These are phyloP conservation scores for Naematelia aurantialba DNA, from an alignment of 768 basidiomycete species.

Conservation along the genomic window DNA sequence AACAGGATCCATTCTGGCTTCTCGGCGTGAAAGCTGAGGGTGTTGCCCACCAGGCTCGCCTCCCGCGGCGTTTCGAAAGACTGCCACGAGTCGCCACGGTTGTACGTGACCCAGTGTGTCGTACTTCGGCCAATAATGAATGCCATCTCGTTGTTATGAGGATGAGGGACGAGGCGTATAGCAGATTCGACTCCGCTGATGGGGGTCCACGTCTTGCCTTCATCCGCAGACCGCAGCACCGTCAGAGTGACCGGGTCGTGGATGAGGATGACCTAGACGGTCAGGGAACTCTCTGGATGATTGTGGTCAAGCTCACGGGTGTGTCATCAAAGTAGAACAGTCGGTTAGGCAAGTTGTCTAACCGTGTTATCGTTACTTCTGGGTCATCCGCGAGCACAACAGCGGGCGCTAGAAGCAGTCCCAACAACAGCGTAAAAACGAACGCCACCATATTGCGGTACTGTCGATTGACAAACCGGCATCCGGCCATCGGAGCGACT, in stretches of 20 bases:
- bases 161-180: conserved; percentile 76
- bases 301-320: conserved; percentile 56
- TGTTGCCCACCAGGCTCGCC: conserved; percentile 53
- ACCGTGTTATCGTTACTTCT: conserved; percentile 51
- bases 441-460: background rate
- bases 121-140: conserved; percentile 74
- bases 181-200: conserved; percentile 60
- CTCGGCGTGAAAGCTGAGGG: conserved; percentile 84
- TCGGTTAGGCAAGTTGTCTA: conserved; percentile 68
- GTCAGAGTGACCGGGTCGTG: conserved; percentile 69
- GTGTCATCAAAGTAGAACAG: conserved; percentile 94
- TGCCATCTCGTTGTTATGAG: conserved; percentile 74
- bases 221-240: conserved; percentile 75
- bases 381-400: conserved; percentile 28
- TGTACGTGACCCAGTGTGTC: conserved; percentile 80
- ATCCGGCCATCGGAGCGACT: background rate
- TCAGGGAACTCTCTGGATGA: background rate
- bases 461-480: background rate
- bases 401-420: conserved; percentile 4
- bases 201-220: conserved; percentile 69
- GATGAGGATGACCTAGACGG: conserved; percentile 64
- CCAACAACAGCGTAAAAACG: background rate
- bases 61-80: conserved; percentile 63
- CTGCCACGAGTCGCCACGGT: conserved; percentile 84
- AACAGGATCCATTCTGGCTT: conserved; percentile 54